These are phyloP conservation scores for Trichosporon sp. DNA, from an alignment of 1,284 basidiomycete genomes.

Conservation along the genomic window DNA sequence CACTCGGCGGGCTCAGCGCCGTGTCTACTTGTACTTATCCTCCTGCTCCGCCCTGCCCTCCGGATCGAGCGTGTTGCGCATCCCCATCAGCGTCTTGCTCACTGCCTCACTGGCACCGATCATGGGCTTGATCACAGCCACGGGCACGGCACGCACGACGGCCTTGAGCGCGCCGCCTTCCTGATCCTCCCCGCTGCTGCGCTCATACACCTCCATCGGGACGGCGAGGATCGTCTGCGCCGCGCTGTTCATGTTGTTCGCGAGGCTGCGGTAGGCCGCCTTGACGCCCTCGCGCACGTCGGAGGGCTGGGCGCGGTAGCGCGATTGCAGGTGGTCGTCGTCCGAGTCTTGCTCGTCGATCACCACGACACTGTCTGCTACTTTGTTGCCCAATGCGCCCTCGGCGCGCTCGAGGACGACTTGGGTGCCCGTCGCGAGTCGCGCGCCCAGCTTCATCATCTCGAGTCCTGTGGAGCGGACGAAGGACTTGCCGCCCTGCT, in stretches of 20 bases:
- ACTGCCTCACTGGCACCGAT: slow-evolving; percentile 95
- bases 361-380: slow-evolving; percentile 38
- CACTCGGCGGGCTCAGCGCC: background rate
- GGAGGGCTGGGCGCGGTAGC: slow-evolving; percentile 86
- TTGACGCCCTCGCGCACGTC: slow-evolving; percentile 85
- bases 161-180: slow-evolving; percentile 76
- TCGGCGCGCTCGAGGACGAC: slow-evolving; percentile 96
- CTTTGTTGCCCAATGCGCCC: slow-evolving; percentile 71
- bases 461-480: slow-evolving; percentile 92
- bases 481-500: slow-evolving; percentile 89
- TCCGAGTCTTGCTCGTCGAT: slow-evolving; percentile 28
- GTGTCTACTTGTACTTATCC: slow-evolving; percentile 74
- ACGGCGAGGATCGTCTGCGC: slow-evolving; percentile 98
- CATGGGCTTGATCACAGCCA: slow-evolving; percentile 94
- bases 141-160: slow-evolving; percentile 92
- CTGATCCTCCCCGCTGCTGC: slow-evolving; percentile 76
- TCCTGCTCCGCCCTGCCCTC: slow-evolving; percentile 74
- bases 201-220: slow-evolving; percentile 98
- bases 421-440: slow-evolving; percentile 92
- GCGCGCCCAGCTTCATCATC: slow-evolving; percentile 91
- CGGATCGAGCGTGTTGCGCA: slow-evolving; percentile 87
- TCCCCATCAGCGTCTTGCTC: slow-evolving; percentile 87
- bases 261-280: slow-evolving; percentile 82
- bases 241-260: slow-evolving; percentile 81
- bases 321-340: slow-evolving; percentile 63